phyloP scores from a whole-genome alignment of 768 basidiomycete genomes.

The Rhizopogon roseolus region DNA sequence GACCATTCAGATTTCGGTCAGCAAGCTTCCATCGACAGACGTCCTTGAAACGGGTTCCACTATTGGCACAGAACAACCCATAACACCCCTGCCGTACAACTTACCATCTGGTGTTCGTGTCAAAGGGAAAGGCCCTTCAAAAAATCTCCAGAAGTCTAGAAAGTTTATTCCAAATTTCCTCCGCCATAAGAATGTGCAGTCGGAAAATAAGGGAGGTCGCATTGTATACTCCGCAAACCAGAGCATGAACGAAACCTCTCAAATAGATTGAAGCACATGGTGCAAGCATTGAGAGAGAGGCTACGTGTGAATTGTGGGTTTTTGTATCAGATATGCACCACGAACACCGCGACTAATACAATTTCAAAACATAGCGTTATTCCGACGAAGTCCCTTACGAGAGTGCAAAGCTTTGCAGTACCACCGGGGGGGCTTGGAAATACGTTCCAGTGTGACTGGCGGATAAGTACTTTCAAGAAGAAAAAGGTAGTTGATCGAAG shows the following conservation, averaged over 20 bases:
- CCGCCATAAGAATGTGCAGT: background rate
- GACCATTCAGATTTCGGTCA: background rate
- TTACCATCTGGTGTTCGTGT: background rate
- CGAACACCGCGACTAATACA: background rate
- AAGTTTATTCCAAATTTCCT: background rate
- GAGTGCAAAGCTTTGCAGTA: background rate
- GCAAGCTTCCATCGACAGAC: background rate
- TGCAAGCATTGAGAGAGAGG: background rate
- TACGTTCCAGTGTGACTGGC: background rate
- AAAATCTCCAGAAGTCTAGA: background rate
- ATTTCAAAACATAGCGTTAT: background rate
- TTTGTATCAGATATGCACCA: background rate
- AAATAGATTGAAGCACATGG: background rate
- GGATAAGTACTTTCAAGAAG: background rate
- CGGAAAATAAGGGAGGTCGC: background rate
- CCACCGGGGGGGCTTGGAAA: background rate
- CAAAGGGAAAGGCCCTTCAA: background rate
- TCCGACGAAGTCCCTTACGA: background rate
- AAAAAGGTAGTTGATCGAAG: background rate
- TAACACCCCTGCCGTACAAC: background rate
- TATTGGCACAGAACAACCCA: background rate
- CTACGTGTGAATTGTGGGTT: background rate
- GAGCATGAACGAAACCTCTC: too few species aligned
- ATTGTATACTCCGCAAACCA: background rate
- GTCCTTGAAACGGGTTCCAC: background rate